Conservation (phyloP, 805 yeast species). For the Jamesozyma jinghongensis region DNA sequence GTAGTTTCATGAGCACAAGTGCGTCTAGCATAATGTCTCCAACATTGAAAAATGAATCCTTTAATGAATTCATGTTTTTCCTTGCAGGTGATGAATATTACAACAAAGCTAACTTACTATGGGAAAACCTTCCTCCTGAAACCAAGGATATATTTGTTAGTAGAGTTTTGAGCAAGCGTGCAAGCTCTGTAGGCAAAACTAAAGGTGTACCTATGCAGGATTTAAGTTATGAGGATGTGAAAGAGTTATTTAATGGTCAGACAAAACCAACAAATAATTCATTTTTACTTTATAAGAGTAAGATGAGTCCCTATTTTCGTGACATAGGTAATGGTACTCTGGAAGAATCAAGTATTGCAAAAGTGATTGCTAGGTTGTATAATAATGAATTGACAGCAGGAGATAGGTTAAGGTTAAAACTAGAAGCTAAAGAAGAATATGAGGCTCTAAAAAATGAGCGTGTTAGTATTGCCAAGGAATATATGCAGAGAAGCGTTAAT, state of each 20-base stretch:
- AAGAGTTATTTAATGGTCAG: slow-evolving; percentile 3
- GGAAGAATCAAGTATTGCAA: slow-evolving; percentile 5
- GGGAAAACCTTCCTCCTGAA: slow-evolving; percentile 9
- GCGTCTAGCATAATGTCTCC: not conserved
- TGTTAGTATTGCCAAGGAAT: slow-evolving; percentile 1
- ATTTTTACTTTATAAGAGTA: slow-evolving; percentile 5
- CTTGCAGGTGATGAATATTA: slow-evolving; percentile 7
- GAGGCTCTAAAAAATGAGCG: not conserved
- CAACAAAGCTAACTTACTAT: slow-evolving; percentile 3
- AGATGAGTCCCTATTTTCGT: slow-evolving; percentile 5
- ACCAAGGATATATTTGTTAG: slow-evolving; percentile 9
- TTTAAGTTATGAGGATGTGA: slow-evolving; percentile 2
- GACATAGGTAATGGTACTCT: not conserved
- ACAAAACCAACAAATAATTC: slow-evolving; percentile 4
- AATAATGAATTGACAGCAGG: slow-evolving; percentile 4
- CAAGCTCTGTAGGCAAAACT: not conserved
- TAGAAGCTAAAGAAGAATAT: slow-evolving; percentile 5
- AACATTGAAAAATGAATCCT: slow-evolving; percentile 4
- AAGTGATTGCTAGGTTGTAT: slow-evolving; percentile 5
- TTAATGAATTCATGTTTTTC: slow-evolving; percentile 7
- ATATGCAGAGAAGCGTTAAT: not conserved
- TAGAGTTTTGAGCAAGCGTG: slow-evolving; percentile 3
- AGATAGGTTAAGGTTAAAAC: slow-evolving; percentile 2
- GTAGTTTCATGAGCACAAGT: slow-evolving; percentile 1
- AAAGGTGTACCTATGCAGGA: not conserved